Conservation (phyloP, 352 stramenopile genomes). For the Globisporangium iwayamae region DNA sequence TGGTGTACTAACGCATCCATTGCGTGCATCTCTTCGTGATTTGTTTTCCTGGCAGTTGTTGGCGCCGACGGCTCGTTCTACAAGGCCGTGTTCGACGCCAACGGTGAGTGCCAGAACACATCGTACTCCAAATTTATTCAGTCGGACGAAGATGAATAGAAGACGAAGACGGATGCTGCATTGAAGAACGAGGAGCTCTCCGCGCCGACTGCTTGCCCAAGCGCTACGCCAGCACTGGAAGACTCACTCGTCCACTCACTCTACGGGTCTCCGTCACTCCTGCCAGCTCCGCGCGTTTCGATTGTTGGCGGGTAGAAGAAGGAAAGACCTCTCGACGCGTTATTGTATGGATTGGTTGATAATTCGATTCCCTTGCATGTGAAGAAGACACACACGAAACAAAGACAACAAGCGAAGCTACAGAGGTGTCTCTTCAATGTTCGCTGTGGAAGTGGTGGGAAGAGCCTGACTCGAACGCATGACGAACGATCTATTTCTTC, state of each 20-base stretch:
- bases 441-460: neutral
- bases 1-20: neutral
- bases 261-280: neutral
- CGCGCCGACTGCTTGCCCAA: neutral
- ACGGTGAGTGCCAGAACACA: slow-evolving; percentile 86
- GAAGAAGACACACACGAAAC: slow-evolving; percentile 1
- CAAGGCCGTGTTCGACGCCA: slow-evolving; percentile 85
- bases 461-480: too few species aligned
- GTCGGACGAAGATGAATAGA: slow-evolving; percentile 84
- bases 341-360: slow-evolving; percentile 19
- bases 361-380: slow-evolving; percentile 13
- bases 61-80: slow-evolving; percentile 87
- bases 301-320: neutral
- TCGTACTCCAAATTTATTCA: slow-evolving; percentile 91
- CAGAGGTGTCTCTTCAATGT: neutral
- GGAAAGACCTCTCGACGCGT: slow-evolving; percentile 8
- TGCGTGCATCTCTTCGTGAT: neutral
- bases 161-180: slow-evolving; percentile 1
- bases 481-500: slow-evolving; percentile 25
- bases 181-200: slow-evolving; percentile 5
- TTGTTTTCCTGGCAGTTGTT: slow-evolving; percentile 53
- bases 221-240: too few species aligned
- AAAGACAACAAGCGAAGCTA: slow-evolving; percentile 5
- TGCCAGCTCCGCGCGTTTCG: neutral
- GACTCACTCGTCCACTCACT: neutral